Percentiles rank a stretch among this genome's conserved stretches.
Conservation (phyloP, 352 stramenopile species). For the Peronosclerospora sorghi region DNA sequence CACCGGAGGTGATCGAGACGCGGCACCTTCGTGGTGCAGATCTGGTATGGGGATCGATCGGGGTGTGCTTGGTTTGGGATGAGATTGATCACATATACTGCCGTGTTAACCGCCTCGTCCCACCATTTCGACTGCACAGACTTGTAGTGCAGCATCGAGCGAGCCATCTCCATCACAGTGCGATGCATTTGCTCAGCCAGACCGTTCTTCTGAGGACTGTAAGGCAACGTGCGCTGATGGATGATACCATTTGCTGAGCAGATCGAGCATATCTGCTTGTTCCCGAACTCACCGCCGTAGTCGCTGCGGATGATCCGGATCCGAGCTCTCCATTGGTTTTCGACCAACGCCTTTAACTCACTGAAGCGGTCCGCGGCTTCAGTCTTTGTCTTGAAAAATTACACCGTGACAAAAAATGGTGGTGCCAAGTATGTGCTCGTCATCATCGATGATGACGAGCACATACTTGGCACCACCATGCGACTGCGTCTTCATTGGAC, state of each 20-base stretch:
- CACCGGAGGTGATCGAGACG: constrained; percentile 12
- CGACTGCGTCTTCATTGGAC: too few relatives aligned
- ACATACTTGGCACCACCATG: too few relatives aligned
- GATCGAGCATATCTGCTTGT: neutral
- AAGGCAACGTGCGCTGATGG: neutral
- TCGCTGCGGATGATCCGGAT: neutral
- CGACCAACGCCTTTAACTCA: neutral
- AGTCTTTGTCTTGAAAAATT: neutral
- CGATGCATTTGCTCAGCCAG: neutral
- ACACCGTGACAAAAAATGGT: neutral
- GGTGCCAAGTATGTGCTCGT: too few relatives aligned
- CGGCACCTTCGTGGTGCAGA: constrained; percentile 5
- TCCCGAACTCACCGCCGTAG: neutral
- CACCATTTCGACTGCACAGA: too few relatives aligned
- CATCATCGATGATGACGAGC: neutral
- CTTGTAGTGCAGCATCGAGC: too few relatives aligned
- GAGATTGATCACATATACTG: too few relatives aligned
- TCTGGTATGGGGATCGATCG: constrained; percentile 10
- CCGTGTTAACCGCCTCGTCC: too few relatives aligned
- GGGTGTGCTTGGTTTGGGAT: too few relatives aligned
- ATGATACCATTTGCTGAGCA: neutral
- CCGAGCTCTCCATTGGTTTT: neutral
- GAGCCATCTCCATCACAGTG: too few relatives aligned
- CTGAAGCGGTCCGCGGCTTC: neutral
- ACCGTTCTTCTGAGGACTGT: neutral